A percentile compares a stretch with the other conserved stretches of the same genome.
These are phyloP conservation scores for Pterocarpus macrocarpus DNA, from an alignment of 306 rosid species.

Conservation along the genomic window DNA sequence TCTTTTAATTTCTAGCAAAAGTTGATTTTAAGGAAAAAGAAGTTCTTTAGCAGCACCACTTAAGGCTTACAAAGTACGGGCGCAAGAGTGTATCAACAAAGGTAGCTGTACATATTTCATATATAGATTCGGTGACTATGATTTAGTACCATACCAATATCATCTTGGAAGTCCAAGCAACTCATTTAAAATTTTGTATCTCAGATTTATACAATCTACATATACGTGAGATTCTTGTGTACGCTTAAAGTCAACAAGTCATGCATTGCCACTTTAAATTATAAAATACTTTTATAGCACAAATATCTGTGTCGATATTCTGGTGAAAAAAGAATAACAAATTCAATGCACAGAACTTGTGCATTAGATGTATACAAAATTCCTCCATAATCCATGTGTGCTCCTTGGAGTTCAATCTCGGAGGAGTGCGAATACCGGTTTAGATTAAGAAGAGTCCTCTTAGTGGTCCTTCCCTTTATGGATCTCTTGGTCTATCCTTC, in stretches of 20 bases:
- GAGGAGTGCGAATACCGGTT: slow-evolving; percentile 10
- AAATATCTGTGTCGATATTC: neutral
- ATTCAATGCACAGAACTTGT: neutral
- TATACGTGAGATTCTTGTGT: neutral
- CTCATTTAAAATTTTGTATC: too few relatives aligned
- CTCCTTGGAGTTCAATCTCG: slow-evolving; percentile 32
- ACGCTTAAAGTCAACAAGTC: neutral
- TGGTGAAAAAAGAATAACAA: neutral
- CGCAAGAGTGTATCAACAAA: too few relatives aligned
- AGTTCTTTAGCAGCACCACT: too few relatives aligned
- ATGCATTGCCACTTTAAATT: too few relatives aligned
- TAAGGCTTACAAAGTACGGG: too few relatives aligned
- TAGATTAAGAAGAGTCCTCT: slow-evolving; percentile 16
- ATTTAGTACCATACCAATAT: too few relatives aligned
- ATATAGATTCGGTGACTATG: too few relatives aligned
- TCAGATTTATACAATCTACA: too few relatives aligned
- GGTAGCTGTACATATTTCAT: too few relatives aligned
- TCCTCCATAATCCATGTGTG: neutral
- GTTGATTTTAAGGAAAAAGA: too few relatives aligned
- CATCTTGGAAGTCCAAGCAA: too few relatives aligned
- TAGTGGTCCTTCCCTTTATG: slow-evolving; percentile 11
- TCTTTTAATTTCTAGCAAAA: too few relatives aligned
- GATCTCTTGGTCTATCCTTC: slow-evolving; percentile 23
- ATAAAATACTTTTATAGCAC: neutral
- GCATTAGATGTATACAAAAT: neutral